Percentiles rank a stretch among this genome's conserved stretches.
Conservation (phyloP, 2,329 filamentous ascomycete species). For the Blastomyces parvus region DNA sequence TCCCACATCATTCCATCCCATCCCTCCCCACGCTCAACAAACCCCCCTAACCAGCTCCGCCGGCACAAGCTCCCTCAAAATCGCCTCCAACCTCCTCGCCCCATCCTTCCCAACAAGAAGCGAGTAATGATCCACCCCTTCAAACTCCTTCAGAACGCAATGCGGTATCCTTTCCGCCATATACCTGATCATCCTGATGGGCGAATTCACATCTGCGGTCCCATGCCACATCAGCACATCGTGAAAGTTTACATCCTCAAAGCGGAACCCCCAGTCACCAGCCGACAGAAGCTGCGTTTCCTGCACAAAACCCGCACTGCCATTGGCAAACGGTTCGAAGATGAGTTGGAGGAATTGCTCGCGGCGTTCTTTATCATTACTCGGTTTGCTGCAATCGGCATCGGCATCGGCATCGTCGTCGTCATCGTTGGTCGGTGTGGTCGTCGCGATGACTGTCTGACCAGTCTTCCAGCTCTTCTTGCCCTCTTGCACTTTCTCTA, state of each 20-base stretch:
- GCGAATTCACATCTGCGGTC: conserved; percentile 23
- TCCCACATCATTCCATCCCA: no score
- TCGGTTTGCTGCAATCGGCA: not conserved
- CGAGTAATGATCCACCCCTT: conserved; percentile 21
- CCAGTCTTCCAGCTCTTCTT: conserved; percentile 7
- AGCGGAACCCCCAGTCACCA: conserved; percentile 23
- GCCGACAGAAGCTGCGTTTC: conserved; percentile 25
- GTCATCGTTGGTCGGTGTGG: not conserved
- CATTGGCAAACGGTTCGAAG: conserved; percentile 24
- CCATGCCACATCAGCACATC: conserved; percentile 23
- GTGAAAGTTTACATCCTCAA: conserved; percentile 19
- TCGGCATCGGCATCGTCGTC: not conserved
- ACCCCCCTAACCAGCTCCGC: conserved; percentile 27
- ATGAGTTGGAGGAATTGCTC: conserved; percentile 16
- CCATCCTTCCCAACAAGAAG: not conserved
- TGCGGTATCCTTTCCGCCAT: conserved; percentile 26
- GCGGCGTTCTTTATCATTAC: conserved; percentile 8
- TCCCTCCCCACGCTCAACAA: no score
- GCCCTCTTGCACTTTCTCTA: not conserved
- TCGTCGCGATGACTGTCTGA: not conserved
- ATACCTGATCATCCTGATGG: conserved; percentile 26
- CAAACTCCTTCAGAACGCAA: conserved; percentile 17
- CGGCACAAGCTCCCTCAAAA: not conserved
- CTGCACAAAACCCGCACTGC: conserved; percentile 18
- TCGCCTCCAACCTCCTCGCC: not conserved